Evolutionary conservation across 208 protist species (phyloP).

Genomic region (Leishmania arabica): DNA sequence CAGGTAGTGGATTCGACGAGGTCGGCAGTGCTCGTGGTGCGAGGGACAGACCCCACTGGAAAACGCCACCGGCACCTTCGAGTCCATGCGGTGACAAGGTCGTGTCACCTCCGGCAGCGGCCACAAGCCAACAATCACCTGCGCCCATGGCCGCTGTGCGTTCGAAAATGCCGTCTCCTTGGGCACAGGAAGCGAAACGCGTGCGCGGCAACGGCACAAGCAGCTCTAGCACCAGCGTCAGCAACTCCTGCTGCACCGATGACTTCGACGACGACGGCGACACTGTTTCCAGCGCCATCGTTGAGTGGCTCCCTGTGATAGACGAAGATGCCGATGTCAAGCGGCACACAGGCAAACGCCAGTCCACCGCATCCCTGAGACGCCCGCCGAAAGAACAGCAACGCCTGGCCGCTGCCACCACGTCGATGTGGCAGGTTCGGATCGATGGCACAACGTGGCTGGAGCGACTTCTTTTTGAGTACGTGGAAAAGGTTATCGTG

Average conservation of each 20-base stretch:
- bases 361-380: not conserved
- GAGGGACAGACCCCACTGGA: too few species aligned
- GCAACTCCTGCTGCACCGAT: conserved; percentile 2
- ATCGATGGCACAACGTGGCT: conserved; percentile 54
- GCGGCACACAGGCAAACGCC: not conserved
- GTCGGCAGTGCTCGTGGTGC: not conserved
- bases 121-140: not conserved
- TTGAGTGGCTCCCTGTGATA: conserved; percentile 2
- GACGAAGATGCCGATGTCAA: not conserved
- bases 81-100: too few species aligned
- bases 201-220: not conserved
- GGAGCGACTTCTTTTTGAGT: conserved; percentile 47
- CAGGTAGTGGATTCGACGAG: not conserved
- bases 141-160: not conserved
- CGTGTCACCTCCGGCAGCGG: not conserved
- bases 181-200: not conserved
- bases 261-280: not conserved
- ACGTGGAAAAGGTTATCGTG: conserved; percentile 37
- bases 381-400: not conserved
- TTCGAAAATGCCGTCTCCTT: not conserved
- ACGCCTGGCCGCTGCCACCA: not conserved
- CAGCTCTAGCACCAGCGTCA: not conserved
- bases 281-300: not conserved
- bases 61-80: not conserved
- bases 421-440: conserved; percentile 10